These are phyloP conservation scores for Microthyrium microscopicum DNA, from an alignment of 2,329 filamentous ascomycete species.

Conservation along the genomic window DNA sequence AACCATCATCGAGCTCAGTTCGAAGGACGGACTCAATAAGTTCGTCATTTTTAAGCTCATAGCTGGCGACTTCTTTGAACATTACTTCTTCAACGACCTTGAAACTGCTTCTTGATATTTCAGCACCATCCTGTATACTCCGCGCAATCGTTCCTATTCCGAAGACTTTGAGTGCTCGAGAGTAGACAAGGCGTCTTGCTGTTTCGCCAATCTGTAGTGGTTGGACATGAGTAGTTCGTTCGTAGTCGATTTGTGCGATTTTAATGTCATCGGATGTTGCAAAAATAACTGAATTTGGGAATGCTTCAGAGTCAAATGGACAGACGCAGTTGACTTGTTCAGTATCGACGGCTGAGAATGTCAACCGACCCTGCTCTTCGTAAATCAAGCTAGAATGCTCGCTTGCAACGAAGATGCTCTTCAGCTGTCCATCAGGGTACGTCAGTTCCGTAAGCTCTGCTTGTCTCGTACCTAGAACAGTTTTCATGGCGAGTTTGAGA, in stretches of 20 bases:
- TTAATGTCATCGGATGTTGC: slow-evolving; percentile 62
- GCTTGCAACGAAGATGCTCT: slow-evolving; percentile 80
- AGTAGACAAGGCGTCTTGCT: slow-evolving; percentile 75
- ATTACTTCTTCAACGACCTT: slow-evolving; percentile 80
- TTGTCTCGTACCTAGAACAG: slow-evolving; percentile 72
- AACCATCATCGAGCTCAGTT: slow-evolving; percentile 49
- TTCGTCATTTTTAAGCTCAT: slow-evolving; percentile 49
- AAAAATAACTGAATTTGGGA: slow-evolving; percentile 63
- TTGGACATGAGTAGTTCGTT: slow-evolving; percentile 77
- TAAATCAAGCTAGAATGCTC: slow-evolving; percentile 93
- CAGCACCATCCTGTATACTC: slow-evolving; percentile 51
- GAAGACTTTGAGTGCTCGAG: slow-evolving; percentile 60
- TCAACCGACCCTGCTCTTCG: slow-evolving; percentile 66
- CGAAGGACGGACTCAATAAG: slow-evolving; percentile 73
- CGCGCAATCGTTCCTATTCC: slow-evolving; percentile 74
- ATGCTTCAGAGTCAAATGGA: slow-evolving; percentile 66
- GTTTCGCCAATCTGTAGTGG: slow-evolving; percentile 65
- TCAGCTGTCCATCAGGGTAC: slow-evolving; percentile 43
- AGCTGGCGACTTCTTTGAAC: slow-evolving; percentile 62
- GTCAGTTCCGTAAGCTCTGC: slow-evolving; percentile 68
- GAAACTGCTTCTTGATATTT: slow-evolving; percentile 65
- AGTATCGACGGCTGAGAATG: slow-evolving; percentile 87
- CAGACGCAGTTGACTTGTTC: slow-evolving; percentile 71
- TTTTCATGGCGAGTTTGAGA: slow-evolving; percentile 59
- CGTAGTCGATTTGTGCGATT: slow-evolving; percentile 65